phyloP scores from a whole-genome alignment of 2,329 filamentous ascomycete species.

The Paracoccidioides brasiliensis region DNA sequence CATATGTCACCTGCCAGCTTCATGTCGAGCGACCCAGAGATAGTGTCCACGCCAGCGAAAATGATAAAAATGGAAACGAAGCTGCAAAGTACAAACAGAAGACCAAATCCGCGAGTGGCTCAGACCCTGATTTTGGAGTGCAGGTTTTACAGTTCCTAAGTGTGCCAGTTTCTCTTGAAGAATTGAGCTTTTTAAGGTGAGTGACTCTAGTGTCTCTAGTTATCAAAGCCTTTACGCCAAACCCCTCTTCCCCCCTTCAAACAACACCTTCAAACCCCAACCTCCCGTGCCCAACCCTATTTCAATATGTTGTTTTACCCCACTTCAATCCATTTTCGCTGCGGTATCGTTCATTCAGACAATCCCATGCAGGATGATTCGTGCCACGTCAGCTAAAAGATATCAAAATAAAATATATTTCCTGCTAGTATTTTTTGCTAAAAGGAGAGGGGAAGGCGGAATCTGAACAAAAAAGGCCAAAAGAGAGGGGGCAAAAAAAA shows the following conservation, averaged over 20 bases:
- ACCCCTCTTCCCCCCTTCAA: neutral
- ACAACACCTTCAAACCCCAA: neutral
- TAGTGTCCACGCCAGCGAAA: conserved; percentile 31
- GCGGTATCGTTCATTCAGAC: neutral
- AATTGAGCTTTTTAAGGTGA: conserved; percentile 61
- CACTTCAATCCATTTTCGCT: neutral
- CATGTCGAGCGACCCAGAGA: conserved; percentile 59
- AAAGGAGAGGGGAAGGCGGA: neutral
- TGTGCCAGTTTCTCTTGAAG: conserved; percentile 46
- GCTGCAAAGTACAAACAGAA: conserved; percentile 43
- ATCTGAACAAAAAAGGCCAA: neutral
- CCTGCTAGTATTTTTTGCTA: neutral
- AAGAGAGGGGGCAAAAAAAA: too few relatives aligned
- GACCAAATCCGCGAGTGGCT: conserved; percentile 43
- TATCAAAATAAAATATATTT: neutral
- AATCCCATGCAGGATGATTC: neutral
- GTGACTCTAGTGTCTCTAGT: conserved; percentile 21
- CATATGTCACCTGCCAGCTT: conserved; percentile 65
- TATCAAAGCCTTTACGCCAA: conserved; percentile 5
- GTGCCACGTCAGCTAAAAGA: conserved; percentile 3
- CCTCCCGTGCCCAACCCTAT: neutral
- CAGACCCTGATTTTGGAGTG: conserved; percentile 53
- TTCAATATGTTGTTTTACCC: neutral
- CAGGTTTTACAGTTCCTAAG: conserved; percentile 47
- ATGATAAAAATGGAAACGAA: conserved; percentile 40